A percentile compares a stretch with the other conserved stretches of the same genome.
Evolutionary conservation across 306 rosid species (phyloP).

Genomic region (Senna tora): DNA sequence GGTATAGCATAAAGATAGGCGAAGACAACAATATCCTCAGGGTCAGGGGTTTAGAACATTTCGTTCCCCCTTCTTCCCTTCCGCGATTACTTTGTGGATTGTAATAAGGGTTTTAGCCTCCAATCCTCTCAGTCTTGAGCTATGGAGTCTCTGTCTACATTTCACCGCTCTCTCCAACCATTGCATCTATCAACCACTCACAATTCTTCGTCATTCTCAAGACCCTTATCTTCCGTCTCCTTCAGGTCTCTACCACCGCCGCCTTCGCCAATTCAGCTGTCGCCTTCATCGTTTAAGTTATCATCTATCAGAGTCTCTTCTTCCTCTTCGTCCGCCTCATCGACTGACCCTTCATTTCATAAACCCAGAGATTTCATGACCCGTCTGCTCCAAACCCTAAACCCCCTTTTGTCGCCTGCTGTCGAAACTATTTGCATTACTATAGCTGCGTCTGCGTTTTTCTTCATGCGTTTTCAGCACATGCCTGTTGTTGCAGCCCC

Average conservation of each 20-base stretch:
- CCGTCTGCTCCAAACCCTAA: constrained; percentile 51
- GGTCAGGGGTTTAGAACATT: constrained; percentile 21
- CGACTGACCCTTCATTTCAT: constrained; percentile 36
- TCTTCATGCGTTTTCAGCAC: constrained; percentile 64
- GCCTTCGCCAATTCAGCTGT: constrained; percentile 13
- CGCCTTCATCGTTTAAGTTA: constrained; percentile 40
- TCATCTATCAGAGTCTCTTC: constrained; percentile 44
- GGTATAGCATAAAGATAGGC: no score
- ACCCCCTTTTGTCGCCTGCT: constrained; percentile 46
- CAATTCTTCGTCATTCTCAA: constrained; percentile 50
- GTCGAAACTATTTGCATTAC: constrained; percentile 62
- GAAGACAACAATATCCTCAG: no score
- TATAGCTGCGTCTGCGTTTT: constrained; percentile 71
- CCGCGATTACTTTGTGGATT: background rate
- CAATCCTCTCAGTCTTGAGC: background rate
- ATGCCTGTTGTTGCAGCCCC: constrained; percentile 67
- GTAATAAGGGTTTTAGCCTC: constrained; percentile 39
- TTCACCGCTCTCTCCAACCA: constrained; percentile 50
- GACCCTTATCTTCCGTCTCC: constrained; percentile 49
- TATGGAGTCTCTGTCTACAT: constrained; percentile 64
- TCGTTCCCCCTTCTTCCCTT: background rate
- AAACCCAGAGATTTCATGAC: constrained; percentile 27
- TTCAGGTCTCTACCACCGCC: constrained; percentile 40
- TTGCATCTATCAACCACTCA: constrained; percentile 51
- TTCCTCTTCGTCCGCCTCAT: constrained; percentile 32